Evolutionary conservation across 805 yeast genomes (phyloP), one percentile per base, ranked within the genome.

Genomic region (Yarrowia porcina): DNA sequence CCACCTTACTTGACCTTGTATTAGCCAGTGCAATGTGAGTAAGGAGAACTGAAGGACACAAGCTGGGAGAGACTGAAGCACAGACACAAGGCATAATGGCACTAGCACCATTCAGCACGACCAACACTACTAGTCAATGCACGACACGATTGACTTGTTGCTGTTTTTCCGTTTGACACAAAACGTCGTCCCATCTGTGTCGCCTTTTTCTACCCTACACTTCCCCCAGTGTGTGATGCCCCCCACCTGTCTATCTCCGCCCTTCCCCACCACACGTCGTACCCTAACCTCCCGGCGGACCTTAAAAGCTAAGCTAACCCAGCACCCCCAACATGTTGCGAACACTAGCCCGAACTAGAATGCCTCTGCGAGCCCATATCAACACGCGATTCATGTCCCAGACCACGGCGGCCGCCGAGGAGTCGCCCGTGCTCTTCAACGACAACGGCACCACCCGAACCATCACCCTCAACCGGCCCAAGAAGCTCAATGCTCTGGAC

Each of bases 401-500:
- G 38, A 56, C 61, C 49, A 56, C 47, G 28, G 61, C 61, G 23
- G 61, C 49, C 13, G 39, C 61, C 38, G 66, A 65, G n/a, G 71
- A 67, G 18, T 77, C 78, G 63, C 89, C 85, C 65, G 94, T 89
- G 20, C 78, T 85, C 64, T 89, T 89, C 74, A 71, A 79, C 64
- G 80, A 83, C 68, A 76, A 80, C 65, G 83, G 85, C 69, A 82
- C 85, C 54, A 85, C 94, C 12, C 83, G 97, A 66, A 76, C 89
- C 36, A 78, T 92, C 68, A 81, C 88, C 9, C 79, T 93, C 67
- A 90, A 93, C 78, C 83, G 98, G 65, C 86, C 92, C 21, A 72
- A 79, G 63, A 93, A 93, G 73, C 82, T 94, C 71, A 94, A 93
- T 76, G 93, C 98, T 5, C 79, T 93, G 68, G 88, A 84, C 73